A percentile compares a stretch with the other conserved stretches of the same genome.
These are phyloP conservation scores for Geranium brycei DNA, from an alignment of 345 rosid genomes.

Conservation along the genomic window DNA sequence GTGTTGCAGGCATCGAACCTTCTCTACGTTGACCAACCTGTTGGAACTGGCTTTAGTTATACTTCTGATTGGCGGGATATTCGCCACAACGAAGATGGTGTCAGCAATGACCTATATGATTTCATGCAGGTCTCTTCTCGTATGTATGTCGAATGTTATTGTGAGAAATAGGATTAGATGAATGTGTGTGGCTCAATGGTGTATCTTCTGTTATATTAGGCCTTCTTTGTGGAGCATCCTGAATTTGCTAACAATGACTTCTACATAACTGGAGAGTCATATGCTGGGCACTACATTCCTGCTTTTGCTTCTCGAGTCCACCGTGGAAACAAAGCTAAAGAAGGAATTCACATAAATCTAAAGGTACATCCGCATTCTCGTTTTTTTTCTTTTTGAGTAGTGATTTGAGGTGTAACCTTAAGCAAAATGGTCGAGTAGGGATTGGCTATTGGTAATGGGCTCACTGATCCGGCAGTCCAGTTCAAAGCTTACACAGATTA, in stretches of 20 bases:
- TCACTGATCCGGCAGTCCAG: constrained; percentile 85
- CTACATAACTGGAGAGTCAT: constrained; percentile 94
- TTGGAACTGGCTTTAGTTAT: constrained; percentile 96
- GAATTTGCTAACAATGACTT: constrained; percentile 63
- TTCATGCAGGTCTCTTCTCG: constrained; percentile 68
- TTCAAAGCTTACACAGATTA: constrained; percentile 94
- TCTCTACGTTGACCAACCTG: constrained; percentile 89
- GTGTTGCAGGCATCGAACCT: constrained; percentile 66
- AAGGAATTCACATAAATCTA: constrained; percentile 73
- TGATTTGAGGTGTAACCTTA: constrained; percentile 8
- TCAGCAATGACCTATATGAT: constrained; percentile 84
- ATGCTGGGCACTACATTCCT: constrained; percentile 98
- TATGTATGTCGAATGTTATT: background rate
- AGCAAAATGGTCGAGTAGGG: constrained; percentile 44
- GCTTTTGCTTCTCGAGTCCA: constrained; percentile 92
- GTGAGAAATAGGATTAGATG: background rate
- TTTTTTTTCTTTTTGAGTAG: background rate
- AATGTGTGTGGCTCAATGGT: constrained; percentile 4
- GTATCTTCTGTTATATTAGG: constrained; percentile 26
- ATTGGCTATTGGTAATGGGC: constrained; percentile 96
- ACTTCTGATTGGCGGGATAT: constrained; percentile 73
- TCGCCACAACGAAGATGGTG: constrained; percentile 78
- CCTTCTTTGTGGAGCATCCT: constrained; percentile 91
- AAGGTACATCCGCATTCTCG: constrained; percentile 37
- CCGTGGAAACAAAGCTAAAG: constrained; percentile 81